A percentile compares a stretch with the other conserved stretches of the same genome.
phyloP scores from a whole-genome alignment of 306 rosid species.

The Citrullus colocynthis region DNA sequence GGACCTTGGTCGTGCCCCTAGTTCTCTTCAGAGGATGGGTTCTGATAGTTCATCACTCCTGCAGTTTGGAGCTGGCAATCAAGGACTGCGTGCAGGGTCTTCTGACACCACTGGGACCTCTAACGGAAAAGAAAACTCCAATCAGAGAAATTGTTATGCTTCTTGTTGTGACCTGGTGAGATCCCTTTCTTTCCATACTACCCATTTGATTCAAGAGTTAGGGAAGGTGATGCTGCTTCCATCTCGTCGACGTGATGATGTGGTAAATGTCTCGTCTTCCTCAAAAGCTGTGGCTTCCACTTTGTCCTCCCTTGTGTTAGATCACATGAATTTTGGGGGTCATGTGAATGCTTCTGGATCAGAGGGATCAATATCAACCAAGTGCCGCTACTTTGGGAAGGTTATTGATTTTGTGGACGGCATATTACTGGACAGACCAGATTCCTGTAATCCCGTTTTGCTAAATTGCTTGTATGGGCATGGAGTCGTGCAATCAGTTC shows the following conservation, averaged over 20 bases:
- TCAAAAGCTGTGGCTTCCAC: constrained; percentile 80
- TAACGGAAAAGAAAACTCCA: constrained; percentile 50
- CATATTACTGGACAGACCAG: constrained; percentile 78
- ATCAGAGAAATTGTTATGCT: constrained; percentile 53
- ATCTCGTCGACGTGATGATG: constrained; percentile 89
- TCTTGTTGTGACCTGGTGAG: constrained; percentile 82
- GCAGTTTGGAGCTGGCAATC: constrained; percentile 41
- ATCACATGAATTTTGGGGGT: constrained; percentile 80
- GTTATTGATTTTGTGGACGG: constrained; percentile 80
- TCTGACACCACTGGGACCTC: constrained; percentile 36
- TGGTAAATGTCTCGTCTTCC: constrained; percentile 59
- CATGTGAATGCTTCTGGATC: constrained; percentile 43
- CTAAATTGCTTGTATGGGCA: constrained; percentile 83
- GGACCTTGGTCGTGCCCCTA: constrained; percentile 70
- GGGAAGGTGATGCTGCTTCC: constrained; percentile 87
- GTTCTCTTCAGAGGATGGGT: constrained; percentile 50
- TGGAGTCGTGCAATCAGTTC: constrained; percentile 74
- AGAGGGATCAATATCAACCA: constrained; percentile 58
- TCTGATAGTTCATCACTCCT: constrained; percentile 37
- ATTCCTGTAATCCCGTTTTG: constrained; percentile 79
- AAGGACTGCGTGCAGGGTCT: constrained; percentile 36
- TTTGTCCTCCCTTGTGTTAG: constrained; percentile 57
- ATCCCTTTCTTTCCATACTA: constrained; percentile 83
- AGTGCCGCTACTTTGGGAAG: constrained; percentile 83
- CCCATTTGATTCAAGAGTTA: constrained; percentile 90